phyloP scores from a whole-genome alignment of 495 filamentous ascomycete genomes.

The Chaetomium tenue region DNA sequence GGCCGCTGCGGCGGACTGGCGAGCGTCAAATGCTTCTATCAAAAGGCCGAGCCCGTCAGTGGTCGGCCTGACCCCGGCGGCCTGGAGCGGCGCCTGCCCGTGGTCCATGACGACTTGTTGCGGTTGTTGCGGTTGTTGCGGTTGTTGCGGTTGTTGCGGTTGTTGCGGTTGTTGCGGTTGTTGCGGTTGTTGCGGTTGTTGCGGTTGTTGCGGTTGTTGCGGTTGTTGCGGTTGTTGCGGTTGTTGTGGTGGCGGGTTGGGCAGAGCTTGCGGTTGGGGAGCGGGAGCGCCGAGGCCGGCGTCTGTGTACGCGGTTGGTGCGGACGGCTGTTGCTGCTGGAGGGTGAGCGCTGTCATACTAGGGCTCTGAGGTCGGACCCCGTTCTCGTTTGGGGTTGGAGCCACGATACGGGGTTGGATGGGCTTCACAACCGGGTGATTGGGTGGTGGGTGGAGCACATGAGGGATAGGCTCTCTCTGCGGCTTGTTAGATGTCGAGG shows the following conservation, averaged over 20 bases:
- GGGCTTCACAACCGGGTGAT: slow-evolving; percentile 17
- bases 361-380: slow-evolving; percentile 8
- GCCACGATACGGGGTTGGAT: slow-evolving; percentile 22
- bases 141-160: too few species aligned
- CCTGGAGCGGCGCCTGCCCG: slow-evolving; percentile 1
- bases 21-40: slow-evolving; percentile 35
- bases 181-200: too few species aligned
- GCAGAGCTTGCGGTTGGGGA: slow-evolving; percentile 15
- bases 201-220: too few species aligned
- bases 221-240: not conserved
- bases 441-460: slow-evolving; percentile 30
- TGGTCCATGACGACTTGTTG: not conserved
- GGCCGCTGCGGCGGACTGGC: slow-evolving; percentile 17
- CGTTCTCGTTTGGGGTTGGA: slow-evolving; percentile 16
- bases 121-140: slow-evolving; percentile 5
- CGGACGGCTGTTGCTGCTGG: not conserved
- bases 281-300: slow-evolving; percentile 25
- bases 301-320: slow-evolving; percentile 26
- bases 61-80: slow-evolving; percentile 17
- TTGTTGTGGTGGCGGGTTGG: not conserved
- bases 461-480: slow-evolving; percentile 38
- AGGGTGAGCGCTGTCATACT: slow-evolving; percentile 14
- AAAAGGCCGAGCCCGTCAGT: slow-evolving; percentile 34
- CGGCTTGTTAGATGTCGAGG: not conserved
- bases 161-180: too few species aligned